phyloP scores from a whole-genome alignment of 2,329 filamentous ascomycete genomes.

The Colletotrichum chlorophyti region DNA sequence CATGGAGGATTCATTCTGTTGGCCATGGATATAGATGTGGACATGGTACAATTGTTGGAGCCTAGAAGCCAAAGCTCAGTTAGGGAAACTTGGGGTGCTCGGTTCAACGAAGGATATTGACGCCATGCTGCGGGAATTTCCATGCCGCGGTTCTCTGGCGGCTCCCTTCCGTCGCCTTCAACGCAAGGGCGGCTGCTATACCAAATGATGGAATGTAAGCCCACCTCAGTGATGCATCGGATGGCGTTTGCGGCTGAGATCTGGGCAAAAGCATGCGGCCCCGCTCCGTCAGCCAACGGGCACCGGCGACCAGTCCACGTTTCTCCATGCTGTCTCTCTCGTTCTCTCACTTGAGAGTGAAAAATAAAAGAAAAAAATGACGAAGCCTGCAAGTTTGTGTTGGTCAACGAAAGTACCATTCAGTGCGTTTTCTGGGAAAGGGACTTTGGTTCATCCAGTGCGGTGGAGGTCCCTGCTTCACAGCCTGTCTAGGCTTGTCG shows the following conservation, averaged over 20 bases:
- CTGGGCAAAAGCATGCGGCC: background rate
- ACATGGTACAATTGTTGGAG: constrained; percentile 17
- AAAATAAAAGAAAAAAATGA: too few relatives aligned
- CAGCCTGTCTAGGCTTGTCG: background rate
- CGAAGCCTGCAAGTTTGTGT: too few relatives aligned
- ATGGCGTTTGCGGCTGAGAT: constrained; percentile 28
- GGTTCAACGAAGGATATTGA: constrained; percentile 14
- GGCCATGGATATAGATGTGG: background rate
- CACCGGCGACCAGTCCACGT: background rate
- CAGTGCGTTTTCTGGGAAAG: constrained; percentile 1
- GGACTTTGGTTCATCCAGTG: background rate
- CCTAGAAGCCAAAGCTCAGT: background rate
- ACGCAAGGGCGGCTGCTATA: constrained; percentile 2
- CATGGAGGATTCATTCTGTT: background rate
- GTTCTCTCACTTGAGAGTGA: background rate
- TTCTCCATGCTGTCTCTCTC: background rate
- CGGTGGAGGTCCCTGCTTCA: background rate
- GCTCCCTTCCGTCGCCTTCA: constrained; percentile 13
- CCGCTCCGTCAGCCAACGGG: constrained; percentile 3
- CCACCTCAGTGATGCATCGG: constrained; percentile 8
- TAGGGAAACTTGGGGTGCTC: constrained; percentile 9
- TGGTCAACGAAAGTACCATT: background rate
- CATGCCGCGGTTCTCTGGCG: background rate
- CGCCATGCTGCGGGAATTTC: constrained; percentile 5
- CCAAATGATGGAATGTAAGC: constrained; percentile 6